A percentile compares a stretch with the other conserved stretches of the same genome.
These are phyloP conservation scores for Scenedesmus sp. DNA, from an alignment of 163 green algal species.

Conservation along the genomic window DNA sequence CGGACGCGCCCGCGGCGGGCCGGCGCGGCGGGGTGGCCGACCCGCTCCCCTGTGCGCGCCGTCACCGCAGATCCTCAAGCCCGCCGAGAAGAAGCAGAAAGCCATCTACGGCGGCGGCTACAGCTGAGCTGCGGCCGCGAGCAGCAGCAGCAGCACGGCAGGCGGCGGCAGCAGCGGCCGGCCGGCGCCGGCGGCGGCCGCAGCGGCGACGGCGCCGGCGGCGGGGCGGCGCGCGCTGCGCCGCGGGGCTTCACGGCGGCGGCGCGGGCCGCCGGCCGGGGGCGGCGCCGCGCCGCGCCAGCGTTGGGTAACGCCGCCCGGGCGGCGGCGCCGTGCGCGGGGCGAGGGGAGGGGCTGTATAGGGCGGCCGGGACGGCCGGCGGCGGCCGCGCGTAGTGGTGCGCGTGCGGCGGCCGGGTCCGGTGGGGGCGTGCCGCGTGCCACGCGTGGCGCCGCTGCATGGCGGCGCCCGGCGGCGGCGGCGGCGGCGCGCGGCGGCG, in stretches of 20 bases:
- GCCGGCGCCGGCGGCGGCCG: neutral
- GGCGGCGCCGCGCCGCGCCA: neutral
- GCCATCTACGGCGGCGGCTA: conserved; percentile 60
- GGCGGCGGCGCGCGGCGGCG: too few species aligned
- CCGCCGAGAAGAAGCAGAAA: conserved; percentile 93
- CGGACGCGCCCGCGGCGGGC: too few species aligned
- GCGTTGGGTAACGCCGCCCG: too few species aligned
- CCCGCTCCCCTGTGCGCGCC: neutral
- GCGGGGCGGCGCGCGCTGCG: neutral
- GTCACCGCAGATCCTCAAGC: conserved; percentile 92
- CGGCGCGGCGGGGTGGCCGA: too few species aligned
- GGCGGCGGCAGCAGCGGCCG: neutral
- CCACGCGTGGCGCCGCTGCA: too few species aligned
- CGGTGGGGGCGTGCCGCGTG: too few species aligned
- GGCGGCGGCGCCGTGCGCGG: too few species aligned
- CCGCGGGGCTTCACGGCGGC: neutral
- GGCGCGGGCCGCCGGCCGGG: neutral
- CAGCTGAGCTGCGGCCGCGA: conserved; percentile 19
- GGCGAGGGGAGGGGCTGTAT: too few species aligned
- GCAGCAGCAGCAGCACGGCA: conserved; percentile 13
- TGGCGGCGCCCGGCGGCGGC: too few species aligned
- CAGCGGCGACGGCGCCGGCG: neutral
- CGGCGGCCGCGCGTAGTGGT: too few species aligned
- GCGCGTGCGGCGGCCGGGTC: too few species aligned
- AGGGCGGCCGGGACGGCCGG: too few species aligned